Conservation (phyloP, 352 stramenopile species). For the Phytophthora foliorum region DNA sequence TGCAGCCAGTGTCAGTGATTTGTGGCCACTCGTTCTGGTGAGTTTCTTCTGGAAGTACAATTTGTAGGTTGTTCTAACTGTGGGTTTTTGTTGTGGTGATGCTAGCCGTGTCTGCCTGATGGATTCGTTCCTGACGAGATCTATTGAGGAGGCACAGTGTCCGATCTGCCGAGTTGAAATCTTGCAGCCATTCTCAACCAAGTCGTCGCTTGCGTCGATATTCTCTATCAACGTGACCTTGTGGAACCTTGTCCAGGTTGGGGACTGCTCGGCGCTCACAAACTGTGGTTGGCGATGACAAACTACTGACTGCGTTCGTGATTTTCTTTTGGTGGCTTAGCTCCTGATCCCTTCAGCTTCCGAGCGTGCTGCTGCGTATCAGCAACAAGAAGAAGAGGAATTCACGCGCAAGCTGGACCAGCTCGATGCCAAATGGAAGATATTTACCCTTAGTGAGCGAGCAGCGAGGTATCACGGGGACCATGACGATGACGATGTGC, state of each 20-base stretch:
- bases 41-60: not conserved
- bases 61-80: not conserved
- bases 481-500: slow-evolving; percentile 25
- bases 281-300: not conserved
- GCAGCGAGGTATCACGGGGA: slow-evolving; percentile 44
- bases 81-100: slow-evolving; percentile 5
- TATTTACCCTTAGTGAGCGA: slow-evolving; percentile 47
- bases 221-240: slow-evolving; percentile 79
- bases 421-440: slow-evolving; percentile 65
- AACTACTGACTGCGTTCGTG: slow-evolving; percentile 7
- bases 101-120: slow-evolving; percentile 61
- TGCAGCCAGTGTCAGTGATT: slow-evolving; percentile 49
- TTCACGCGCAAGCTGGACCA: slow-evolving; percentile 61
- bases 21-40: slow-evolving; percentile 73
- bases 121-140: slow-evolving; percentile 53
- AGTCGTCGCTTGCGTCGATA: slow-evolving; percentile 29
- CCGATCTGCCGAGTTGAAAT: slow-evolving; percentile 59
- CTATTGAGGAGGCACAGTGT: slow-evolving; percentile 60
- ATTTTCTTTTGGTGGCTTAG: slow-evolving; percentile 21
- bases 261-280: not conserved
- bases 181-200: slow-evolving; percentile 36
- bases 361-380: slow-evolving; percentile 24
- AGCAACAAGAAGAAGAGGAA: slow-evolving; percentile 59
- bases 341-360: slow-evolving; percentile 44
- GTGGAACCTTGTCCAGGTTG: slow-evolving; percentile 77